These are phyloP conservation scores for Botrytis sinoallii DNA, from an alignment of 2,329 filamentous ascomycete species.

Conservation along the genomic window DNA sequence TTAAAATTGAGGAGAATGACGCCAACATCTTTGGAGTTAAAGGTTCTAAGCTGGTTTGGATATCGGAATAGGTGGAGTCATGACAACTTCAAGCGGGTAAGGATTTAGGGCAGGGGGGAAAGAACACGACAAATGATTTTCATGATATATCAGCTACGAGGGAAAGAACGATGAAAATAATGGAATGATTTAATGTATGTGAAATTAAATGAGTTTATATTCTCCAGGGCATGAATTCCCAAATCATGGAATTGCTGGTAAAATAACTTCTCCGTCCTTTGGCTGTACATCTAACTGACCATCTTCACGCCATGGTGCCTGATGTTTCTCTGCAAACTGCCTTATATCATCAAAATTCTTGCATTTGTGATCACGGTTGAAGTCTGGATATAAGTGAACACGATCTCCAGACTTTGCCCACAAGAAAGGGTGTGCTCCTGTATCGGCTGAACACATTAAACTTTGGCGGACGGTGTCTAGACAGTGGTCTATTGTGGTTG, in stretches of 20 bases:
- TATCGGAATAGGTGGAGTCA: not conserved
- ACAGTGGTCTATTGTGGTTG: slow-evolving; percentile 44
- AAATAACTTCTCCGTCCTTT: slow-evolving; percentile 25
- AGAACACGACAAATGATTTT: not conserved
- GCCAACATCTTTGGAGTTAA: not conserved
- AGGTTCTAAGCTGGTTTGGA: not conserved
- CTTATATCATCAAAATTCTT: slow-evolving; percentile 51
- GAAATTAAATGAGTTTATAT: not conserved
- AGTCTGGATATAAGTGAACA: slow-evolving; percentile 47
- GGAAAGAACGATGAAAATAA: not conserved
- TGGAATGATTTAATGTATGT: not conserved
- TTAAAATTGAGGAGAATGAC: not conserved
- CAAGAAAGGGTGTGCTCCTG: slow-evolving; percentile 51
- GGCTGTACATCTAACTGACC: slow-evolving; percentile 33
- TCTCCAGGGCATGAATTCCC: not conserved
- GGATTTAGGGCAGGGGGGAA: not conserved
- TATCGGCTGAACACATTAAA: slow-evolving; percentile 52
- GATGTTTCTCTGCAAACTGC: slow-evolving; percentile 49
- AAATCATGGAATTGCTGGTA: slow-evolving; percentile 30
- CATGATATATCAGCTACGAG: not conserved
- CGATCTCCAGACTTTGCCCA: slow-evolving; percentile 47
- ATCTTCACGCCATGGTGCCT: slow-evolving; percentile 38
- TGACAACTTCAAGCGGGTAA: not conserved
- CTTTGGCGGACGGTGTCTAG: slow-evolving; percentile 53
- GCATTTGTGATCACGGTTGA: slow-evolving; percentile 52